These are phyloP conservation scores for Novymonas esmeraldas DNA, from an alignment of 208 protist species.

Conservation along the genomic window DNA sequence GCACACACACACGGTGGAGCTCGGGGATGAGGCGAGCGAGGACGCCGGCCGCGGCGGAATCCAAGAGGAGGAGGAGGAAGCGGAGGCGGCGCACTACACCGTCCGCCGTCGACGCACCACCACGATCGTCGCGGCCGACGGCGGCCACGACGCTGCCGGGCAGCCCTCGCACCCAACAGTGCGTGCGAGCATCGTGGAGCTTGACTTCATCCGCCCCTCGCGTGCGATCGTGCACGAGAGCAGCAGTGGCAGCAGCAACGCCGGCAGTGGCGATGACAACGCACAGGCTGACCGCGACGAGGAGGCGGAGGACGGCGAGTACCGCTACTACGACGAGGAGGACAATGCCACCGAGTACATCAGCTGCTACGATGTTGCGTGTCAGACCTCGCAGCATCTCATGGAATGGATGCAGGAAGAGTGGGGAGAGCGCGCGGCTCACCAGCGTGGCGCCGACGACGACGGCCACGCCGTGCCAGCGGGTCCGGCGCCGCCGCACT, in stretches of 20 bases:
- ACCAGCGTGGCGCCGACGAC: not conserved
- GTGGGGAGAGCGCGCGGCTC: not conserved
- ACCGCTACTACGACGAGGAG: not conserved
- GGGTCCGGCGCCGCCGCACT: constrained; percentile 12
- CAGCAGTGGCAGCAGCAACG: too few species aligned
- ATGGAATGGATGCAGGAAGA: not conserved
- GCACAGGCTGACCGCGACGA: too few species aligned
- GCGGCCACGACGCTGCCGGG: too few species aligned
- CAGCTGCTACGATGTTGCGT: constrained; percentile 32
- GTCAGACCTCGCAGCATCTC: constrained; percentile 32
- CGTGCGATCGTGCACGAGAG: not conserved
- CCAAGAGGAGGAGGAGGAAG: not conserved
- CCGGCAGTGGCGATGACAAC: too few species aligned
- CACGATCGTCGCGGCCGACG: too few species aligned
- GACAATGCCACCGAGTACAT: constrained; percentile 10
- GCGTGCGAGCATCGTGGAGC: not conserved
- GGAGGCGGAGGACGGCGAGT: not conserved
- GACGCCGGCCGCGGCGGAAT: not conserved
- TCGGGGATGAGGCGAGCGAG: not conserved
- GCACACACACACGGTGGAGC: not conserved
- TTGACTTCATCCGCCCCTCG: not conserved
- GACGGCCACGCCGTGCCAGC: not conserved
- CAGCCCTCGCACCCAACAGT: not conserved
- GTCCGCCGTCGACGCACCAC: too few species aligned
- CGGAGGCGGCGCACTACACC: not conserved